Conservation (phyloP, 441 rosid species). For the Hypseocharis bilobata region DNA sequence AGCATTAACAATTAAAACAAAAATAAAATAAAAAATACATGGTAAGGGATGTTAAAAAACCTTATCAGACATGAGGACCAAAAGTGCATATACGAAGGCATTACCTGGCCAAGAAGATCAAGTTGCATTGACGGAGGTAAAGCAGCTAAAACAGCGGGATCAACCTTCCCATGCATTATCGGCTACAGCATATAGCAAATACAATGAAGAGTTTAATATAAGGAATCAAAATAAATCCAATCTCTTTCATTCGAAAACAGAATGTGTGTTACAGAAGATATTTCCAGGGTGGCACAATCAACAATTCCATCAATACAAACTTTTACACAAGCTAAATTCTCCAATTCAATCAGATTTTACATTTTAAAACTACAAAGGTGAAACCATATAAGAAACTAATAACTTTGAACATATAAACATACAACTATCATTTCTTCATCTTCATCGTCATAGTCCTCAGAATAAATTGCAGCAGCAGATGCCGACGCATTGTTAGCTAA, state of each 20-base stretch:
- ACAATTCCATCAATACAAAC: background rate
- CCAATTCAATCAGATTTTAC: background rate
- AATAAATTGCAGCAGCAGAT: slow-evolving; percentile 36
- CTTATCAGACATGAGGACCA: slow-evolving; percentile 5
- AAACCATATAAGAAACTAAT: background rate
- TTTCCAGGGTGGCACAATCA: background rate
- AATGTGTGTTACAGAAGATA: background rate
- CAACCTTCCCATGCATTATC: slow-evolving; percentile 56
- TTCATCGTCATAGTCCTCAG: slow-evolving; percentile 48
- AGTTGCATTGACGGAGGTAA: slow-evolving; percentile 96
- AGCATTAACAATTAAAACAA: slow-evolving; percentile 15
- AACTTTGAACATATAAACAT: slow-evolving; percentile 15
- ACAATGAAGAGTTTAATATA: slow-evolving; percentile 7
- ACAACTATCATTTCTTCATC: slow-evolving; percentile 71
- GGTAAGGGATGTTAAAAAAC: slow-evolving; percentile 19
- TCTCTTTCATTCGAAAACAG: background rate
- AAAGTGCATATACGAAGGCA: slow-evolving; percentile 7
- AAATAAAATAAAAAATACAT: slow-evolving; percentile 7
- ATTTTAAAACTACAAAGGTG: background rate
- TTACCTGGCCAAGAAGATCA: slow-evolving; percentile 88
- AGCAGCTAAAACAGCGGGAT: slow-evolving; percentile 83
- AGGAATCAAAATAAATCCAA: background rate
- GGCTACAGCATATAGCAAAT: slow-evolving; percentile 43
- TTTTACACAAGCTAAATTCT: background rate
- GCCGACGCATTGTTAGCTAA: slow-evolving; percentile 34